A percentile compares a stretch with the other conserved stretches of the same genome.
Evolutionary conservation across 495 filamentous ascomycete genomes (phyloP).

Genomic region (Hypomontagnella submonticulosa): DNA sequence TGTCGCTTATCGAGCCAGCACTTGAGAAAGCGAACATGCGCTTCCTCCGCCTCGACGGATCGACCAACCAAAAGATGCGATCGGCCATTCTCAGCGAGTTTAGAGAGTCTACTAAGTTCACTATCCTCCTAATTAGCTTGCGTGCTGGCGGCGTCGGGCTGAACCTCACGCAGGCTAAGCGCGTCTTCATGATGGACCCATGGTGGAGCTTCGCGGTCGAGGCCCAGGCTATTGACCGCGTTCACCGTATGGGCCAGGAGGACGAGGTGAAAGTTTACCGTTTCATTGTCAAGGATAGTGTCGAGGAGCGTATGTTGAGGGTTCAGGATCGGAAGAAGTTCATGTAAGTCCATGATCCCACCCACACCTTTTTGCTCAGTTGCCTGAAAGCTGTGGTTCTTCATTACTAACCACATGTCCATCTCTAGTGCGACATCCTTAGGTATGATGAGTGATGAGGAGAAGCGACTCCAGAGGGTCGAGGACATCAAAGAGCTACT

Average conservation of each 20-base stretch:
- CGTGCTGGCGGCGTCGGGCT: slow-evolving; percentile 93
- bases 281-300: slow-evolving; percentile 89
- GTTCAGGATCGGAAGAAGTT: slow-evolving; percentile 97
- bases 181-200: slow-evolving; percentile 98
- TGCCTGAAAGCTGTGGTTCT: background rate
- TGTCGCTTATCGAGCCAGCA: slow-evolving; percentile 86
- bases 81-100: slow-evolving; percentile 81
- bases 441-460: slow-evolving; percentile 93
- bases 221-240: slow-evolving; percentile 96
- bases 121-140: slow-evolving; percentile 83
- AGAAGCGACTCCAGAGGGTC: slow-evolving; percentile 88
- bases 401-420: slow-evolving; percentile 18
- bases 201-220: slow-evolving; percentile 99
- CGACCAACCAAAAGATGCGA: slow-evolving; percentile 86
- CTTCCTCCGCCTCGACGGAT: slow-evolving; percentile 88
- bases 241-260: slow-evolving; percentile 98
- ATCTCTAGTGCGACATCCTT: slow-evolving; percentile 82
- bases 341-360: slow-evolving; percentile 68
- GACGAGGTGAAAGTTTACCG: slow-evolving; percentile 84
- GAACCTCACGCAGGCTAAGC: slow-evolving; percentile 86
- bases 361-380: slow-evolving; percentile 16
- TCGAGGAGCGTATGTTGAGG: slow-evolving; percentile 93
- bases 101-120: slow-evolving; percentile 58
- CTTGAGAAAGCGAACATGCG: slow-evolving; percentile 76
- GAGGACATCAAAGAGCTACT: slow-evolving; percentile 95